Evolutionary conservation across 495 filamentous ascomycete genomes (phyloP).

Genomic region (Neurospora sp.): DNA sequence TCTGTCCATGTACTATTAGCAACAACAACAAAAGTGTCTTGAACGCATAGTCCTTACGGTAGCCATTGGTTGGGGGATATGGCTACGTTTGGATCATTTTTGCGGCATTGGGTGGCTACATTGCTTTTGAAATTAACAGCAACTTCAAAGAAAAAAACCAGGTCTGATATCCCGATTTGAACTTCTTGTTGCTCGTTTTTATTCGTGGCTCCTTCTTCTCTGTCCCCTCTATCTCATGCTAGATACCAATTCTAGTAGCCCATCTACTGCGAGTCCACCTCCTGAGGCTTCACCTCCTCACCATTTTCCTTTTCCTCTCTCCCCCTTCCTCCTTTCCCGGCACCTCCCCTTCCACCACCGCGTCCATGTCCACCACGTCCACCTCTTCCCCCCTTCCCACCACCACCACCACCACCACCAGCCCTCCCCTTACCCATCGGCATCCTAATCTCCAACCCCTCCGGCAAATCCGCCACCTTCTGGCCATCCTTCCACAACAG

Average conservation of each 20-base stretch:
- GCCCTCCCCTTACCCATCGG: slow-evolving; percentile 37
- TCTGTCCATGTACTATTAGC: background rate
- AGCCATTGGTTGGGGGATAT: background rate
- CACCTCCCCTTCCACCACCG: slow-evolving; percentile 5
- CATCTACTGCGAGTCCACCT: background rate
- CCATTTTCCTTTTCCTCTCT: background rate
- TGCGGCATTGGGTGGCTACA: background rate
- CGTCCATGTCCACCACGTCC: background rate
- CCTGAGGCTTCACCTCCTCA: background rate
- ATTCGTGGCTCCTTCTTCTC: background rate
- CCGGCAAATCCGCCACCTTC: slow-evolving; percentile 47
- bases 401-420: slow-evolving; percentile 9
- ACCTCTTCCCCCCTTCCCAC: slow-evolving; percentile 12
- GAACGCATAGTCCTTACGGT: background rate
- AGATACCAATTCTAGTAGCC: too few species aligned
- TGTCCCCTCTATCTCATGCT: background rate
- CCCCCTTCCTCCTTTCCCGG: slow-evolving; percentile 1
- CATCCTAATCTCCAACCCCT: slow-evolving; percentile 27
- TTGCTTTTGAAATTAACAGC: background rate
- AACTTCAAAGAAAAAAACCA: background rate
- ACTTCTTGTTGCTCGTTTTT: background rate
- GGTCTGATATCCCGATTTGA: background rate
- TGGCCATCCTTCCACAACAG: slow-evolving; percentile 56
- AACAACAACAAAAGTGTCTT: background rate
- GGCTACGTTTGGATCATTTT: background rate